Base-by-base conservation (phyloP, 305 asterid species). In the Withania somnifera region DNA sequence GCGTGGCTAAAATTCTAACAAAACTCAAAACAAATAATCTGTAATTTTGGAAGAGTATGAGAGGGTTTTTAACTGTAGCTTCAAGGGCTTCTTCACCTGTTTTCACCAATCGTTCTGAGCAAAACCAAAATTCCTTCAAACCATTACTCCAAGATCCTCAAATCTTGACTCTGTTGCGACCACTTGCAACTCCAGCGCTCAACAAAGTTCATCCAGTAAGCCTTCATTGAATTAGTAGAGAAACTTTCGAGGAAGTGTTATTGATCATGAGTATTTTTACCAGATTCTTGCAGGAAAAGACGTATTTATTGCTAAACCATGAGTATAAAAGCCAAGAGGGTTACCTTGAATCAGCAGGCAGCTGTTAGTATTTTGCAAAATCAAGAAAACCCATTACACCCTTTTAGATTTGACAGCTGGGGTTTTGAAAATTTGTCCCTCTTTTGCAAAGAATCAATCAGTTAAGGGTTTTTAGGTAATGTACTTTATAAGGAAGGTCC, bases 371-470 rank as follows among this genome's bases (percentile, higher is more conserved):
- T 94, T 84, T 82, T 93, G 90, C 98, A 93, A 87, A 93, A 96
- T 81, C 98, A 90, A 79, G 98, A 94, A 83, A 91, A 88, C 83
- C 91, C 90, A 78, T 53, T 94, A 58, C 88, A 83, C 81, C 78
- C 87, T 63, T 84, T 94, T 88, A 89, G 97, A 84, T 92, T 95
- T 83, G 94, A 89, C 82, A 85, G 89, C 77, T 94, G 98, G 98
- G 98, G 84, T 90, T 86, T 84, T 86, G 54, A 86, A 87, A 82
- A 56, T 86, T 14, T 78, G 56, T 78, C 81, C 90, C 80, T 82
- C 69, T 20, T 91, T 89, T 36, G 92, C 90, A 0, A 93, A 89
- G 88, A 88, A 88, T 86, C 91, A 88, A 80, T 73, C 89, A 2
- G 68, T 95, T 84, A 88, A 88, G 9, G 85, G 58, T 94, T 92